Evolutionary conservation across 169 alveolate genomes (phyloP).

Genomic region (Eimeria necatrix): DNA sequence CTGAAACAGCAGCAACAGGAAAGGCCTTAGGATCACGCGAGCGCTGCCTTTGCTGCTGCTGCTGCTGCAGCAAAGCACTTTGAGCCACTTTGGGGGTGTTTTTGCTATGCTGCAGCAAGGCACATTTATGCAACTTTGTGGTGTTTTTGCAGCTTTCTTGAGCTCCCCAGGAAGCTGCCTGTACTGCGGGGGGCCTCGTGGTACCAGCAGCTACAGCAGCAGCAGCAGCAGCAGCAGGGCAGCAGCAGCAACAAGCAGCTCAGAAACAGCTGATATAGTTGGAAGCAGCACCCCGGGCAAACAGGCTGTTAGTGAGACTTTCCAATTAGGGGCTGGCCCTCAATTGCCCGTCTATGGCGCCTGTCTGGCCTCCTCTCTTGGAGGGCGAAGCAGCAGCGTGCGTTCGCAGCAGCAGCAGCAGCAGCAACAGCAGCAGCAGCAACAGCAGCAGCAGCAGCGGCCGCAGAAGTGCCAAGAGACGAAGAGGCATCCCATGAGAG

Average conservation of each 20-base stretch:
- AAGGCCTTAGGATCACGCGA: background rate
- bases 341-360: background rate
- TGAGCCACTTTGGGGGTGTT: no score
- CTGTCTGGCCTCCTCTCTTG: background rate
- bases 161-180: conserved; percentile 8
- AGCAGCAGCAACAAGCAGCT: conserved; percentile 33
- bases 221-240: background rate
- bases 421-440: conserved; percentile 37
- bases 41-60: background rate
- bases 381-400: background rate
- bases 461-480: background rate
- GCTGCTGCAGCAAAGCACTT: background rate
- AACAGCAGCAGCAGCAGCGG: background rate
- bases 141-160: background rate
- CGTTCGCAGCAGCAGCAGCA: conserved; percentile 48
- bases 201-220: background rate
- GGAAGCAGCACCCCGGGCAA: background rate
- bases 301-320: no score
- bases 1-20: background rate
- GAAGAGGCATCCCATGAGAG: background rate
- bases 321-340: background rate
- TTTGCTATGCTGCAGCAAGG: no score
- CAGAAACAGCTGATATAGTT: background rate
- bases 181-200: background rate
- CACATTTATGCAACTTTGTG: background rate